Percentiles rank a stretch among this genome's conserved stretches.
These are phyloP conservation scores for Ustilago trichophora DNA, from an alignment of 1,284 basidiomycete species.

Conservation along the genomic window DNA sequence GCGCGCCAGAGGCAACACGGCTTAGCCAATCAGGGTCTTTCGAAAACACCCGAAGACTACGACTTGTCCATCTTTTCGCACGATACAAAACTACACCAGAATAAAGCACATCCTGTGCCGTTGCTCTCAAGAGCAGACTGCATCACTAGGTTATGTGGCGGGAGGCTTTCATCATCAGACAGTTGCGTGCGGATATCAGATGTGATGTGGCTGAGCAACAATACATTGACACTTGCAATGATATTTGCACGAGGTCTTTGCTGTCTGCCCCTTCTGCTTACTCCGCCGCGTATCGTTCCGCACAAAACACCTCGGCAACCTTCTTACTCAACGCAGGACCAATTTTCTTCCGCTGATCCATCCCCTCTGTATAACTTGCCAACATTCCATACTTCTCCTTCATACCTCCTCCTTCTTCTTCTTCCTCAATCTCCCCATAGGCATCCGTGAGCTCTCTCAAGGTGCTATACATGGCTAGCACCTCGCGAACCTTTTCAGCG, in stretches of 20 bases:
- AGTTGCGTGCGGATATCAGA: no score
- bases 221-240: no score
- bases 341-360: constrained; percentile 47
- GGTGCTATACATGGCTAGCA: constrained; percentile 70
- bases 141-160: no score
- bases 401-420: constrained; percentile 15
- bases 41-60: constrained; percentile 36
- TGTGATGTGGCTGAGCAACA: no score
- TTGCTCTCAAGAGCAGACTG: no score
- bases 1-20: constrained; percentile 9
- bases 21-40: constrained; percentile 46
- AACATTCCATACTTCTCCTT: constrained; percentile 25
- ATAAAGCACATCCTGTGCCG: no score
- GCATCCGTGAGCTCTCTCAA: constrained; percentile 68
- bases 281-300: constrained; percentile 18
- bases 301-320: constrained; percentile 33
- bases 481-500: constrained; percentile 69
- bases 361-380: constrained; percentile 17
- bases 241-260: no score
- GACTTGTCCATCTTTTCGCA: constrained; percentile 6
- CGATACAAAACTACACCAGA: no score
- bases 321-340: constrained; percentile 45
- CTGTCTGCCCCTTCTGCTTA: neutral
- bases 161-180: neutral
- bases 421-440: constrained; percentile 53